These are phyloP conservation scores for Tarenaya hassleriana DNA, from an alignment of 345 rosid genomes.

Conservation along the genomic window DNA sequence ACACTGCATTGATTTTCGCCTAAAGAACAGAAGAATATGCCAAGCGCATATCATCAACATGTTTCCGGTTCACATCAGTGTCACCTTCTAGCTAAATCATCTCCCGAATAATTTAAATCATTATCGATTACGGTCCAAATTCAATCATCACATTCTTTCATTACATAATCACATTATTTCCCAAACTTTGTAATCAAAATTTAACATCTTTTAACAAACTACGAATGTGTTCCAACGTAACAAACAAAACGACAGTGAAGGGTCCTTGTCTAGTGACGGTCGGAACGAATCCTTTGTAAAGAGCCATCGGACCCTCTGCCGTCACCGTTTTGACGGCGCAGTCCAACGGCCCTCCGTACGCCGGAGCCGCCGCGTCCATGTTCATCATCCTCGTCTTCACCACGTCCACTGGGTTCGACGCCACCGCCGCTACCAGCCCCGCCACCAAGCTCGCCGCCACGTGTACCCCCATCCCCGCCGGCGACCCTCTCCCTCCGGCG, in stretches of 20 bases:
- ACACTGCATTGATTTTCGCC: no score
- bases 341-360: slow-evolving; percentile 64
- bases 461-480: slow-evolving; percentile 72
- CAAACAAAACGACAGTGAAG: slow-evolving; percentile 71
- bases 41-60: no score
- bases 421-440: slow-evolving; percentile 76
- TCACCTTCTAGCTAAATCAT: no score
- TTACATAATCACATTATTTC: no score
- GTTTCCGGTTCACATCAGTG: no score
- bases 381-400: slow-evolving; percentile 92
- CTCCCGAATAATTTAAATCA: no score
- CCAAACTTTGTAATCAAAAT: slow-evolving; percentile 23
- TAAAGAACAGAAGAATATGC: no score
- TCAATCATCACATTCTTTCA: no score
- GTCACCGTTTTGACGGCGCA: slow-evolving; percentile 64
- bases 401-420: slow-evolving; percentile 83
- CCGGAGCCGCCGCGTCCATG: slow-evolving; percentile 39
- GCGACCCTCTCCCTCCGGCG: slow-evolving; percentile 39
- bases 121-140: no score
- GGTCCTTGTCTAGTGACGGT: slow-evolving; percentile 90
- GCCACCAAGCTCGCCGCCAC: slow-evolving; percentile 60
- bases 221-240: slow-evolving; percentile 81
- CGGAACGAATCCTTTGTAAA: slow-evolving; percentile 77
- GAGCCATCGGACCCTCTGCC: slow-evolving; percentile 73
- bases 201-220: slow-evolving; percentile 39